Evolutionary conservation across 1,284 basidiomycete genomes (phyloP).

Genomic region (Melampsora americana): DNA sequence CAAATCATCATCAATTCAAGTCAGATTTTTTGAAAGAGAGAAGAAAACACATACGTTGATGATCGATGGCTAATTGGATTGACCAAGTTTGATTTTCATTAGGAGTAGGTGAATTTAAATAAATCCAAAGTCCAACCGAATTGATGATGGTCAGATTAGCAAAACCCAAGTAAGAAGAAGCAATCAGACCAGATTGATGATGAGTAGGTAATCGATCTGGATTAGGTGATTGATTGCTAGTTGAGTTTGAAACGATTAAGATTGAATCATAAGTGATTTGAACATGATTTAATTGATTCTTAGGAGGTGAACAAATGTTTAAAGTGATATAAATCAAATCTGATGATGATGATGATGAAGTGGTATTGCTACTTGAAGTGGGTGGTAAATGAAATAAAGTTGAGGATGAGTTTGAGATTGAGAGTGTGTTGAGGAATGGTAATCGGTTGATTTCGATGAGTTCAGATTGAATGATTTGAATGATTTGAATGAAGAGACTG

Average conservation of each 20-base stretch:
- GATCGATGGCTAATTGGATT: slow-evolving; percentile 18
- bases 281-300: too few species aligned
- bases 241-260: slow-evolving; percentile 33
- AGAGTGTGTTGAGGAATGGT: too few species aligned
- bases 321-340: slow-evolving; percentile 2
- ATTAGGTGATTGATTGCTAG: slow-evolving; percentile 17
- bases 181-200: background rate
- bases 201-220: background rate
- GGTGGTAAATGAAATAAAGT: too few species aligned
- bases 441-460: too few species aligned
- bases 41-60: slow-evolving; percentile 2
- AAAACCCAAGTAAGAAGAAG: slow-evolving; percentile 2
- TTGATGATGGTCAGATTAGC: slow-evolving; percentile 26
- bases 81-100: background rate
- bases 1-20: background rate
- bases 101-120: slow-evolving; percentile 1
- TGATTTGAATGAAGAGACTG: too few species aligned
- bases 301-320: background rate
- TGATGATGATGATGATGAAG: background rate
- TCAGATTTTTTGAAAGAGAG: background rate
- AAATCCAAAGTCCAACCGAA: slow-evolving; percentile 22
- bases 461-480: too few species aligned
- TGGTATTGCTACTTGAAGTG: too few species aligned
- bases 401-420: too few species aligned
- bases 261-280: slow-evolving; percentile 1